These are phyloP conservation scores for Posidonia australis DNA, from an alignment of 106 monocot genomes.

Conservation along the genomic window DNA sequence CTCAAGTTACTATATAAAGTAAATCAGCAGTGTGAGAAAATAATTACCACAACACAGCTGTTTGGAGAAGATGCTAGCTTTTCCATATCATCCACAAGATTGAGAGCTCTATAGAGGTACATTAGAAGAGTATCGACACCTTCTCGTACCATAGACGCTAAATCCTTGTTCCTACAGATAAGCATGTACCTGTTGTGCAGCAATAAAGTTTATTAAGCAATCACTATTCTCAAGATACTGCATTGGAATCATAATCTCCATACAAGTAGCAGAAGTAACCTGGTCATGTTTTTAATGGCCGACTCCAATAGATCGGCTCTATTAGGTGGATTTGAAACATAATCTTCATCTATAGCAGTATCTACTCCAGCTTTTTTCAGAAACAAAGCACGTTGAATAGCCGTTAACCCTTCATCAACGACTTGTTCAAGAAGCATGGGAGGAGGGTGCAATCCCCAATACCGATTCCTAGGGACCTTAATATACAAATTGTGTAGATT, in stretches of 20 bases:
- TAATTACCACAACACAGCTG: constrained; percentile 82
- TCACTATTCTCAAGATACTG: background rate
- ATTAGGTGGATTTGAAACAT: constrained; percentile 83
- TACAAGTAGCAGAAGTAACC: constrained; percentile 21
- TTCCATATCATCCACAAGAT: constrained; percentile 89
- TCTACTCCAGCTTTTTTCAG: constrained; percentile 90
- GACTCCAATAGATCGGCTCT: constrained; percentile 61
- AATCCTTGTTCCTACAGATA: constrained; percentile 50
- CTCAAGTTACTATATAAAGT: constrained; percentile 8
- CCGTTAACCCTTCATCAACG: constrained; percentile 65
- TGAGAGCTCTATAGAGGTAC: constrained; percentile 92
- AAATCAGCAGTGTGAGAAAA: constrained; percentile 10
- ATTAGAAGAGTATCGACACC: constrained; percentile 97
- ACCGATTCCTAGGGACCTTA: constrained; percentile 83
- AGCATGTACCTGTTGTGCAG: constrained; percentile 51
- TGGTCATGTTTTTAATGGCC: constrained; percentile 67
- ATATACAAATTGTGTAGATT: background rate
- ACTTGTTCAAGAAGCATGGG: constrained; percentile 89
- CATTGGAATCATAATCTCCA: background rate
- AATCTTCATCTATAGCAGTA: constrained; percentile 57
- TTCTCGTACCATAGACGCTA: constrained; percentile 45
- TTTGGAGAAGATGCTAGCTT: constrained; percentile 79
- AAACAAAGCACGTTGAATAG: constrained; percentile 65
- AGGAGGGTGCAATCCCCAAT: constrained; percentile 98
- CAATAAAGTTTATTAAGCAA: background rate